These are phyloP conservation scores for Emmonsia crescens DNA, from an alignment of 2,329 filamentous ascomycete species.

Conservation along the genomic window DNA sequence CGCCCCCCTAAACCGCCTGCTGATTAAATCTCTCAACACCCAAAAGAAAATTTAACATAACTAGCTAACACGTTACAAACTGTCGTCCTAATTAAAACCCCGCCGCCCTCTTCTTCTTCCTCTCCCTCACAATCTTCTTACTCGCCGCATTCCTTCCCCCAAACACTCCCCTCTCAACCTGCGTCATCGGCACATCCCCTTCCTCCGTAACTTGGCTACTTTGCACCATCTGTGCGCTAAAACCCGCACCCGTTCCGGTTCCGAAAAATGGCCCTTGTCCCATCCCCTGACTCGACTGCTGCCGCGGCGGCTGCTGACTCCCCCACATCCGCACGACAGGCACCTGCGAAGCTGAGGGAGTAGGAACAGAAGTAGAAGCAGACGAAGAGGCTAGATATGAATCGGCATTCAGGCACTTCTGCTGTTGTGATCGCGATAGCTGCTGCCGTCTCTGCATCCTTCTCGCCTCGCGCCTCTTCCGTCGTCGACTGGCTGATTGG, in stretches of 20 bases:
- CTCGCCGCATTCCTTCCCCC: conserved; percentile 25
- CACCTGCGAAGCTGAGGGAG: not conserved
- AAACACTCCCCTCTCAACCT: conserved; percentile 29
- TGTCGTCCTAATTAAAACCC: conserved; percentile 23
- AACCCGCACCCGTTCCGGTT: not conserved
- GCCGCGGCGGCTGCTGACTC: conserved; percentile 8
- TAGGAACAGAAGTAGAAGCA: not conserved
- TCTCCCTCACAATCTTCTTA: conserved; percentile 17
- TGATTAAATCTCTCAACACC: too few relatives aligned
- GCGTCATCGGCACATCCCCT: conserved; percentile 30
- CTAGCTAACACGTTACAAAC: too few relatives aligned
- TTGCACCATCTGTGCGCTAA: conserved; percentile 9
- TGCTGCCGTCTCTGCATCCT: not conserved
- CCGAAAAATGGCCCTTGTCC: not conserved
- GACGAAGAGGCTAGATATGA: not conserved
- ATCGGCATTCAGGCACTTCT: not conserved
- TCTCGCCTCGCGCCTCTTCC: conserved; percentile 7
- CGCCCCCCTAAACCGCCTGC: too few relatives aligned
- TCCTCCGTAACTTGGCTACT: conserved; percentile 28
- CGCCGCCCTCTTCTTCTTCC: conserved; percentile 31
- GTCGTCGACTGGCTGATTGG: conserved; percentile 1
- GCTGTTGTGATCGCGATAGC: not conserved
- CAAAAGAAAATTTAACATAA: not conserved
- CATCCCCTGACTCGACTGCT: not conserved
- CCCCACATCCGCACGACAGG: conserved; percentile 7